Evolutionary conservation across 2,329 filamentous ascomycete genomes (phyloP), one percentile per base, ranked within the genome.

Genomic region (Aspergillus sp.): DNA sequence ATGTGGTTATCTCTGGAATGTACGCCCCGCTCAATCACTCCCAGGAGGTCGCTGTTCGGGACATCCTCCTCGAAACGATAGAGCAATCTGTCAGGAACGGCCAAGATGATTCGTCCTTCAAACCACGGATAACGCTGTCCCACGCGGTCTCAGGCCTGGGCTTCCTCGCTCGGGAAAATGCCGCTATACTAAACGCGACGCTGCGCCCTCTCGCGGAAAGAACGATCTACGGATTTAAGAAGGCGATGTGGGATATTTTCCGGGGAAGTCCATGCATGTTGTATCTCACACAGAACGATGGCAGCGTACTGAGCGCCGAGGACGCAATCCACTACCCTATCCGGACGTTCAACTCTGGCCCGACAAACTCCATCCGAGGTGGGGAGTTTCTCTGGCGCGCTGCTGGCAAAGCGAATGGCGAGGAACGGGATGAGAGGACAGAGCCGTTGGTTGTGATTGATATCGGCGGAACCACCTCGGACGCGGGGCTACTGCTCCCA

Each of bases 401-500:
- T 2, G 48, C 57, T 14, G 47, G 11, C 27, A 21, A 39, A 4
- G 33, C 25, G 3, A 46, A 15, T 17, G 27, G 44, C 12, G 5
- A 39, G 8, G 31, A 52, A 11, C 31, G 27, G 4, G 5, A 39
- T 3, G 23, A 9, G 2, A 53, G 57, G 12, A 56, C 53, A 3
- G 57, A 59, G 11, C 53, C 57, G 0, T 31, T 59, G 1, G 56
- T 88, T 75, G 86, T 89, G 0, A 82, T 88, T 2, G 87, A 89
- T 64, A 83, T 89, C 53, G 87, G 87, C 0, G 86, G 87, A 3
- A 89, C 87, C 0, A 89, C 86, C 0, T 83, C 85, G 0, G 87
- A 89, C 62, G 83, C 87, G 11, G 85, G 87, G 0, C 70, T 87
- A 0, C 69, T 89, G 3, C 77, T 86, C 6, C 77, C 81, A 0